Evolutionary conservation across 2,329 filamentous ascomycete species (phyloP), one percentile per base, ranked within the genome.

Genomic region (Beauveria caledonica): DNA sequence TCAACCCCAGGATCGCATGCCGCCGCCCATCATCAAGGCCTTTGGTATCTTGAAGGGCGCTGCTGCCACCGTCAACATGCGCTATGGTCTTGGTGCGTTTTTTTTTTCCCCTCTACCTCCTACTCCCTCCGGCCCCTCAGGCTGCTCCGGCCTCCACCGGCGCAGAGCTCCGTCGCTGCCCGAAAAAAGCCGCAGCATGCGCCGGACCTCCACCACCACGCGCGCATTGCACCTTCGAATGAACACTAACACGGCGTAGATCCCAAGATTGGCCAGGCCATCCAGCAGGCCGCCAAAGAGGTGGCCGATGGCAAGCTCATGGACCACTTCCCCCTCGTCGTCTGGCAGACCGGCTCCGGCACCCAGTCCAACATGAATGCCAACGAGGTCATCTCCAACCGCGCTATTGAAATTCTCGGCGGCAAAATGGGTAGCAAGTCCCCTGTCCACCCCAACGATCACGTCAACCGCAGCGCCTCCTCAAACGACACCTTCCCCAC

Each of bases 361-460:
- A 97, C 94, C 33, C 94, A 97, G 82, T 97, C 92, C 76, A 97
- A 96, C 86, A 97, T 97, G 94, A 99, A 99, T 80, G 92, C 93
- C 74, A 99, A 99, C 81, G 94, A 99, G 77, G 94, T 99, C 77
- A 97, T 99, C 77, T 97, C 93, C 66, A 99, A 97, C 85, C 90
- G 94, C 66, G 94, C 94, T 66, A 97, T 97, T 76, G 93, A 97
- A 81, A 96, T 97, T 65, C 84, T 97, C 58, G 94, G 94, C 68
- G 94, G 94, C 69, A 83, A 83, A 66, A 96, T 92, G 90, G 94
- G 94, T 68, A 87, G 81, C 84, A 97, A 97, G 87, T 96, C 95
- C 82, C 94, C 94, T 29, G 94, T 99, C 65, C 94, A 99, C 80
- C 94, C 94, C 71, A 99, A 97, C 78, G 94, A 99, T 80, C 94